Evolutionary conservation across 176 grass and related monocot species (phyloP), one percentile per base, ranked within the genome.

Genomic region (Oryza nivara): DNA sequence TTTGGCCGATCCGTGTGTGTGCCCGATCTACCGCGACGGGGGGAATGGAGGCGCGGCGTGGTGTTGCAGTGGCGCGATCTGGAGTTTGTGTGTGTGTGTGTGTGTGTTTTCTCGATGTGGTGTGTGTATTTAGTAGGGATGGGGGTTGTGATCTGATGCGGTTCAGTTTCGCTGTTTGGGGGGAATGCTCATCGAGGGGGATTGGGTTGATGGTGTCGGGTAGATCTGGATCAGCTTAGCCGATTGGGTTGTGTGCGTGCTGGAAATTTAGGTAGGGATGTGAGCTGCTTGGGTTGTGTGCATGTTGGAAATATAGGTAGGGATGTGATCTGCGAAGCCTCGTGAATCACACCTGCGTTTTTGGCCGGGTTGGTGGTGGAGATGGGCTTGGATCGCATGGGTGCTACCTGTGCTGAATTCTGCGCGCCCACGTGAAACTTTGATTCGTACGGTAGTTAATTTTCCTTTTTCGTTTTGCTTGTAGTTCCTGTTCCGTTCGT

Each of bases 221-320:
- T 58, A 82, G 88, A 86, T 89, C 83, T 77, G 56, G 73, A 82
- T 86, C 72, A 28, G 3, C 44, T 7, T 54, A 4, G 41, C 28
- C 28, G 28, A 28, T 28, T 28, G 28, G 28, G 28, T 28, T 28
- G 28, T 28, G 28, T 28, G 28, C 28, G 0, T 28, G 28, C 28
- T 28, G 28, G 28, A 28, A 28, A 28, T 28, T 28, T 28, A 28
- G 28, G 28, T 28, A 28, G 28, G 28, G 28, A 28, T 0, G 28
- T 28, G 28, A 28, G 28, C 12, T 6, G 16, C 11, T 9, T 63
- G 28, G n/a, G 1, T 20, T 28, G 28, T 28, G 28, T 5, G 11
- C 7, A 9, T 41, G 38, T 3, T 16, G 75, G 64, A 60, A 28
- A 28, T 28, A 0, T 28, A 0, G 28, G 28, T 28, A 28, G 28